Percentiles rank a stretch among this genome's conserved stretches.
These are phyloP conservation scores for Fusarium pseudoanthophilum DNA, from an alignment of 2,329 filamentous ascomycete genomes.

Conservation along the genomic window DNA sequence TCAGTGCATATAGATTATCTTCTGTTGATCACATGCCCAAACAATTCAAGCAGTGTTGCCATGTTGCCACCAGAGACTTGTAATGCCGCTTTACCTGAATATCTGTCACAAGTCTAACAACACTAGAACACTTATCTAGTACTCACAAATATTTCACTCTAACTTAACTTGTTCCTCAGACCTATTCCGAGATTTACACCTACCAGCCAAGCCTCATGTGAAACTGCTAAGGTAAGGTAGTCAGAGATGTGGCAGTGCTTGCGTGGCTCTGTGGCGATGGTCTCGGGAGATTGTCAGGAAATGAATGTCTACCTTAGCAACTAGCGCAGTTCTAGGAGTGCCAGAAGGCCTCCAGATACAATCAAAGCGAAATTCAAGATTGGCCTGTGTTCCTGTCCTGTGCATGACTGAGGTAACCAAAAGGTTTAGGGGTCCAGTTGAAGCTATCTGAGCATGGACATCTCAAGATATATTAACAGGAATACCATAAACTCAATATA, in stretches of 20 bases:
- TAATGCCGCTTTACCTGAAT: neutral
- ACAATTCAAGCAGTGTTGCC: neutral
- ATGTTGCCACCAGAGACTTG: too few relatives aligned
- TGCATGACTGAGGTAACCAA: neutral
- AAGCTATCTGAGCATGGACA: neutral
- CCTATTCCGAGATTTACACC: neutral
- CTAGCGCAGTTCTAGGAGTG: neutral
- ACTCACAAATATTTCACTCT: neutral
- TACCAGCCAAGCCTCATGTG: conserved; percentile 1
- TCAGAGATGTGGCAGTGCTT: conserved; percentile 29
- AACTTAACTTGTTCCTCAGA: neutral
- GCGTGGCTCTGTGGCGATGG: conserved; percentile 30
- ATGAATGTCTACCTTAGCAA: neutral
- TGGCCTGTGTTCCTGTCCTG: neutral
- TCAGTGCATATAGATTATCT: neutral
- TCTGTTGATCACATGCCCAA: conserved; percentile 20
- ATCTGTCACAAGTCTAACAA: too few relatives aligned
- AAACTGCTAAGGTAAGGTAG: neutral
- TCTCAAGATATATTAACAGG: neutral
- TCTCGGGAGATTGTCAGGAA: neutral
- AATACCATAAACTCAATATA: neutral
- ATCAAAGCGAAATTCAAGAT: neutral
- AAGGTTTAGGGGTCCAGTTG: neutral
- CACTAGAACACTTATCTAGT: too few relatives aligned
- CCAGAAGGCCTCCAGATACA: neutral